Evolutionary conservation across 2,329 filamentous ascomycete species (phyloP).

Genomic region (Orbilia blumenaviensis): DNA sequence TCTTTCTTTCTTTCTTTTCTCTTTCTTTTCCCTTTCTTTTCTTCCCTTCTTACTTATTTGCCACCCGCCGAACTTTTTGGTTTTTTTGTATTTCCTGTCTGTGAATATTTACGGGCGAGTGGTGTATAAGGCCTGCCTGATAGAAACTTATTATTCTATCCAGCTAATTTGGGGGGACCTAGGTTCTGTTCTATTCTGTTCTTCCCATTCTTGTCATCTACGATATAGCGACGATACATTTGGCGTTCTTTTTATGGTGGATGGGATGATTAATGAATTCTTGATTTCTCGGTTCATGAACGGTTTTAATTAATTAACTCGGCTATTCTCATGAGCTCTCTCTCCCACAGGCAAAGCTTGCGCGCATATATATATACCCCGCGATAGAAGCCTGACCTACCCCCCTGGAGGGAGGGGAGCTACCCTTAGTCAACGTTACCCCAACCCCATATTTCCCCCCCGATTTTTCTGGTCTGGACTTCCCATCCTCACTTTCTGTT

Average conservation of each 20-base stretch:
- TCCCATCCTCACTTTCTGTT: background rate
- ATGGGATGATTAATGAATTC: background rate
- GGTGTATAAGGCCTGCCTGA: background rate
- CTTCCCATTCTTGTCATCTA: background rate
- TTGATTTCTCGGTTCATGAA: too few relatives aligned
- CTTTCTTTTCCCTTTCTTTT: background rate
- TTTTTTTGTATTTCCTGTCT: background rate
- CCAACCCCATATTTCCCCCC: background rate
- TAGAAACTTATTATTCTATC: background rate
- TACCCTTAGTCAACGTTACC: background rate
- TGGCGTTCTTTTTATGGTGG: slow-evolving; percentile 16
- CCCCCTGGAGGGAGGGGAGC: background rate
- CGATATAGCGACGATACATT: background rate
- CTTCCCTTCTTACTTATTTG: background rate
- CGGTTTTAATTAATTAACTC: too few relatives aligned
- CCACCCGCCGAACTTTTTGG: background rate
- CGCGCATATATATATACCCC: too few relatives aligned
- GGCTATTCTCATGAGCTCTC: background rate
- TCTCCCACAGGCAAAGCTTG: too few relatives aligned
- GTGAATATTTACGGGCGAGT: slow-evolving; percentile 17
- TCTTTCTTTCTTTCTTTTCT: background rate
- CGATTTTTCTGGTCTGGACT: background rate
- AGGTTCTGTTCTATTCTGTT: background rate
- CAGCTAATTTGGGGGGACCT: background rate
- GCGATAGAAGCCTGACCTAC: background rate